These are phyloP conservation scores for Aspergillus hiratsukae DNA, from an alignment of 2,329 filamentous ascomycete species.

Conservation along the genomic window DNA sequence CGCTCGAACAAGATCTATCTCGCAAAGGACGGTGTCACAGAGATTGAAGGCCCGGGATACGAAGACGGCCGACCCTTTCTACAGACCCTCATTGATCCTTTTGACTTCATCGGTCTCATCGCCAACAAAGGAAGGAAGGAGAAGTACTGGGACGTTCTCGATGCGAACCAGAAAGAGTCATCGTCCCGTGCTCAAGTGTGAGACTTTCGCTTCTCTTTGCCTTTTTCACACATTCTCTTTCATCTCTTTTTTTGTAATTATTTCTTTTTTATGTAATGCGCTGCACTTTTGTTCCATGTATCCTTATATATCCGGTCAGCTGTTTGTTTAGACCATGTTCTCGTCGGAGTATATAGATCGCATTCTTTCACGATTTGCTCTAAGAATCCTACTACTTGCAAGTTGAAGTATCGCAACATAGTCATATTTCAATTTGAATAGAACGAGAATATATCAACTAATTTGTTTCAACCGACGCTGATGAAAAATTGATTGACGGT, in stretches of 20 bases:
- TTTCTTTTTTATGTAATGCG: background rate
- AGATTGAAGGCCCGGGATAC: constrained; percentile 48
- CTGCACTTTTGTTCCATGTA: background rate
- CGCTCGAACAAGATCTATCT: constrained; percentile 49
- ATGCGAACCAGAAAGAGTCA: background rate
- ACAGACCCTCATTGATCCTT: constrained; percentile 41
- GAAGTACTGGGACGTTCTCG: constrained; percentile 35
- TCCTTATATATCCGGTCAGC: background rate
- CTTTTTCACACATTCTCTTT: background rate
- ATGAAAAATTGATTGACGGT: background rate
- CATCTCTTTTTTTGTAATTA: background rate
- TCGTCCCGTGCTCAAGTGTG: background rate
- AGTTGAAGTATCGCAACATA: background rate
- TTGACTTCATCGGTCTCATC: constrained; percentile 38
- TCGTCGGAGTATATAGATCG: background rate
- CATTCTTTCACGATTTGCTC: background rate
- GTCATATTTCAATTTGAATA: background rate
- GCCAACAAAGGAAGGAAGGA: constrained; percentile 31
- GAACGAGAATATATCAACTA: background rate
- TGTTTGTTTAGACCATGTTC: background rate
- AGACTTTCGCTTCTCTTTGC: background rate
- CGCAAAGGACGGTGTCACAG: constrained; percentile 49
- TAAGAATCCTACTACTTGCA: background rate
- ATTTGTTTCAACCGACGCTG: background rate
- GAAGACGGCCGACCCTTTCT: constrained; percentile 44